Evolutionary conservation across 106 monocot species (phyloP), one percentile per base, ranked within the genome.

Genomic region (Allium cepa): DNA sequence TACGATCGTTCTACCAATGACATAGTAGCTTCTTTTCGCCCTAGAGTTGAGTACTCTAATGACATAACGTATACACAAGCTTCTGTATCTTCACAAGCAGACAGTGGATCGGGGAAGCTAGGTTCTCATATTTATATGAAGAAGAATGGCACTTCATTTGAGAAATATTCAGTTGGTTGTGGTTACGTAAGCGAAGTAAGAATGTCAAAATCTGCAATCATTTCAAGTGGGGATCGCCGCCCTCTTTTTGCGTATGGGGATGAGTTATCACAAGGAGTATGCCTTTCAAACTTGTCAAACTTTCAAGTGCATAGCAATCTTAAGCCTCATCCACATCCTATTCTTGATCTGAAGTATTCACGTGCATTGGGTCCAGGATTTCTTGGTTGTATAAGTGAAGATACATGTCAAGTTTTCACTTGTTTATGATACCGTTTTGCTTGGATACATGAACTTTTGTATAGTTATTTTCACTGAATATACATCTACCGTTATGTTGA

Each of bases 21-120:
- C 45, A 53, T 86, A 22, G 88, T 97, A 63, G 96, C 96, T 52
- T 81, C 92, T n/a, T 97, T 82, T 66, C 92, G 96, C 7, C 96
- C 92, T 59, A 82, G 79, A 63, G 75, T 88, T 7, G 62, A 76
- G 68, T 9, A 63, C 46, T 62, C 72, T 17, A 74, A 47, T 53
- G 84, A 79, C 58, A 12, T 49, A 26, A 66, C 66, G 11, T 9
- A 71, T 72, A 82, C 88, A 53, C 82, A 84, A 67, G 45, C 65
- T 49, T 62, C 75, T 36, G 26, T 71, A 47, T 69, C 78, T 47
- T 76, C 85, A 46, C 73, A 81, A 7, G 0, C 65, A 26, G 56
- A 76, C 49, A 68, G 73, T 68, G 72, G 66, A 62, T 45, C 68
- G 15, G 86, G 82, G 56, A 88, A 78, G 63, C 57, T 88, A 2